A percentile compares a stretch with the other conserved stretches of the same genome.
Conservation (phyloP, 768 basidiomycete species). For the Xanthoconium stramineum region DNA sequence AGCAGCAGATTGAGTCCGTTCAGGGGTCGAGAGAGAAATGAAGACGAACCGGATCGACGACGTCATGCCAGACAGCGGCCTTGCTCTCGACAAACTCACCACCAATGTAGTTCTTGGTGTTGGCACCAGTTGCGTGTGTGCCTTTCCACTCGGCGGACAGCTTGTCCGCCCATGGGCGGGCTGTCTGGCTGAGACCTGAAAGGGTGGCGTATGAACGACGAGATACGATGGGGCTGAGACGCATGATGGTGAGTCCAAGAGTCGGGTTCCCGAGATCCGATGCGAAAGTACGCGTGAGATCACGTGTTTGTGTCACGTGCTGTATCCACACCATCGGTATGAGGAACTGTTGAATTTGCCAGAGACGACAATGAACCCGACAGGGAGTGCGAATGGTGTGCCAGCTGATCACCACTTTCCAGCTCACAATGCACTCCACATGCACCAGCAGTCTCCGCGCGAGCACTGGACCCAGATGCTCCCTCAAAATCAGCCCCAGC, state of each 20-base stretch:
- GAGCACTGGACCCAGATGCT: conserved; percentile 24
- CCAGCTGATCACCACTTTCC: conserved; percentile 17
- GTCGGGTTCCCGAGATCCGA: conserved; percentile 4
- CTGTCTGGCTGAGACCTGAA: conserved; percentile 50
- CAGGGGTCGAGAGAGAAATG: background rate
- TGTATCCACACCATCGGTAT: background rate
- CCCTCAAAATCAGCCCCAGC: conserved; percentile 27
- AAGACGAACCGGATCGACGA: conserved; percentile 78
- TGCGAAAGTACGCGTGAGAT: background rate
- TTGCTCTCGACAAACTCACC: conserved; percentile 88
- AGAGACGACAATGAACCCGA: conserved; percentile 20
- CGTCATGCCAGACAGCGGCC: conserved; percentile 76
- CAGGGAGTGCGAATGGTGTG: conserved; percentile 13
- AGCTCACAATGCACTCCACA: conserved; percentile 7
- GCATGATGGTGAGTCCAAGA: conserved; percentile 12
- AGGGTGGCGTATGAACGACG: conserved; percentile 44
- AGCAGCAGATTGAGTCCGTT: background rate
- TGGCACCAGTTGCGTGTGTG: conserved; percentile 79
- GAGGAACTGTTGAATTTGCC: background rate
- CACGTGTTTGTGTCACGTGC: conserved; percentile 22
- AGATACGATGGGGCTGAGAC: conserved; percentile 10
- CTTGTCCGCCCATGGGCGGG: conserved; percentile 61
- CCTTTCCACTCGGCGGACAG: conserved; percentile 82
- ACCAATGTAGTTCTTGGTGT: conserved; percentile 88
- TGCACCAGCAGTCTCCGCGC: conserved; percentile 21